Conservation (phyloP, 2,329 filamentous ascomycete species). For the Rhinocladiella similis region DNA sequence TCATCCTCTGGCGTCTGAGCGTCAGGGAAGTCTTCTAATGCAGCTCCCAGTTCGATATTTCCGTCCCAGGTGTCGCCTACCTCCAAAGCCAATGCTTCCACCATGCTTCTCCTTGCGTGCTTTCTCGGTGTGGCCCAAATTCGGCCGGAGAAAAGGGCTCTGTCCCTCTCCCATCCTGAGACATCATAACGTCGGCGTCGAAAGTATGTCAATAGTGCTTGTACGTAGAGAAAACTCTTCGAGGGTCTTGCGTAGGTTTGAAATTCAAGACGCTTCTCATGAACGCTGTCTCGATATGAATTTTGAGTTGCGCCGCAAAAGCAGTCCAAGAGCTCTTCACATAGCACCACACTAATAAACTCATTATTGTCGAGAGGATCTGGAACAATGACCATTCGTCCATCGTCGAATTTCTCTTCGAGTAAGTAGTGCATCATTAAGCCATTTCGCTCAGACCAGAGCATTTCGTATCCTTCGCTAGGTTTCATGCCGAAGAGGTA, state of each 20-base stretch:
- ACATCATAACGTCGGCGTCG: not conserved
- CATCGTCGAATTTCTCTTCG: constrained; percentile 8
- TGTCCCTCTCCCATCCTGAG: not conserved
- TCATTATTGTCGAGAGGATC: constrained; percentile 6
- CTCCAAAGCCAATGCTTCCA: too few species aligned
- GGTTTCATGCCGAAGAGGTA: constrained; percentile 6
- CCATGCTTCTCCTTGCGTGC: too few species aligned
- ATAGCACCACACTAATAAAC: constrained; percentile 8
- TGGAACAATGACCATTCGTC: constrained; percentile 9
- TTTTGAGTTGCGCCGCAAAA: constrained; percentile 1
- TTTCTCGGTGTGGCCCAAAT: not conserved
- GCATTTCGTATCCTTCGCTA: constrained; percentile 2
- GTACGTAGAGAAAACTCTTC: constrained; percentile 5
- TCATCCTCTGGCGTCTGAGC: too few species aligned
- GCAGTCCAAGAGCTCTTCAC: constrained; percentile 2
- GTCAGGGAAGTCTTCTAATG: too few species aligned
- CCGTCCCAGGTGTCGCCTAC: too few species aligned
- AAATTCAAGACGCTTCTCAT: constrained; percentile 5
- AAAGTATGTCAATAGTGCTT: constrained; percentile 10
- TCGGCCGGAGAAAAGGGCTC: not conserved
- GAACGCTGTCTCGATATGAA: constrained; percentile 1
- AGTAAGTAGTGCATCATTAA: constrained; percentile 1
- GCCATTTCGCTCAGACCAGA: constrained; percentile 13
- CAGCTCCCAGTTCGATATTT: too few species aligned
- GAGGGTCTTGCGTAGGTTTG: constrained; percentile 10